Evolutionary conservation across 257 asterid species (phyloP).

Genomic region (Apocynum venetum): DNA sequence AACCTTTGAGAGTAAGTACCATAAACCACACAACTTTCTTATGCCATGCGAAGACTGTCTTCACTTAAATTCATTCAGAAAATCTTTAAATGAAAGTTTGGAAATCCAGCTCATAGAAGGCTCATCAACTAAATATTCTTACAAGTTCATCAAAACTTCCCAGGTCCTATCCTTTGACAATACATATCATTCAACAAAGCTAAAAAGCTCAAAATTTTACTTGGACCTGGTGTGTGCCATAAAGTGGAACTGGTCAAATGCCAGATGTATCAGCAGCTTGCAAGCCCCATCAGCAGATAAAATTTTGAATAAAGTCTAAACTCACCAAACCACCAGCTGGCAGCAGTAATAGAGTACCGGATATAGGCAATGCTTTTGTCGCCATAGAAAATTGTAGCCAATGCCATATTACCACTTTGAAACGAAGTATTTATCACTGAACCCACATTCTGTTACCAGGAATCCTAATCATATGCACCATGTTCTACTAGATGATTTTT

Average conservation of each 20-base stretch:
- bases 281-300: neutral
- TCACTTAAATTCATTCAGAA: neutral
- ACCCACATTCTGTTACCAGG: neutral
- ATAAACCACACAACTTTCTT: neutral
- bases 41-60: neutral
- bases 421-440: neutral
- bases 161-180: neutral
- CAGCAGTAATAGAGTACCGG: neutral
- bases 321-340: neutral
- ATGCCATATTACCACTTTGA: neutral
- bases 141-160: neutral
- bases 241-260: neutral
- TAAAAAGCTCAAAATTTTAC: neutral
- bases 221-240: neutral
- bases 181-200: neutral
- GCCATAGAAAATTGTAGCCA: neutral
- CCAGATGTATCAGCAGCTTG: neutral
- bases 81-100: neutral
- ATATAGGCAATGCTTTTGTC: neutral
- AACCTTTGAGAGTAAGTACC: neutral
- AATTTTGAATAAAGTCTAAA: neutral
- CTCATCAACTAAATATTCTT: neutral
- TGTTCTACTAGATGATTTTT: neutral
- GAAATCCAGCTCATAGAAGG: neutral
- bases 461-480: neutral